Conservation (phyloP, 768 basidiomycete species). For the Atractiella rhizophila region DNA sequence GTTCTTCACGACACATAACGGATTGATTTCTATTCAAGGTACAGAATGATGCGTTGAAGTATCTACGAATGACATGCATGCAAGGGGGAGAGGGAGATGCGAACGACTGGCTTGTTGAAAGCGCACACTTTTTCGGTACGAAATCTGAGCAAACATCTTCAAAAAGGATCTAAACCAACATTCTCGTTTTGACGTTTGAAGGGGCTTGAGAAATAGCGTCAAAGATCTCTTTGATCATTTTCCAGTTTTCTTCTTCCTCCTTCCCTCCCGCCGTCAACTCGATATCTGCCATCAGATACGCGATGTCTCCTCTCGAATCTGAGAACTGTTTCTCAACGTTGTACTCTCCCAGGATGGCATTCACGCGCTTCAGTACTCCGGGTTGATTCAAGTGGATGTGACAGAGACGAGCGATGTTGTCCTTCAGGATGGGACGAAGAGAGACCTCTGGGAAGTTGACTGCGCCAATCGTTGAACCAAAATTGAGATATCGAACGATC, state of each 20-base stretch:
- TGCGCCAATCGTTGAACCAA: constrained; percentile 66
- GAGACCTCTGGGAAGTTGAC: constrained; percentile 99
- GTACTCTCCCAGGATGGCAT: constrained; percentile 75
- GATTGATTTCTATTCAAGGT: too few relatives aligned
- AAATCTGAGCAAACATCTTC: too few relatives aligned
- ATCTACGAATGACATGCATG: too few relatives aligned
- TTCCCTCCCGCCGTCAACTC: too few relatives aligned
- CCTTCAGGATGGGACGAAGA: constrained; percentile 68
- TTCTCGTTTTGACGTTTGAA: too few relatives aligned
- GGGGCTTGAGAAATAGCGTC: constrained; percentile 21
- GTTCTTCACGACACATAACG: too few relatives aligned
- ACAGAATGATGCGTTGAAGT: too few relatives aligned
- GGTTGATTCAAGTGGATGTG: constrained; percentile 82
- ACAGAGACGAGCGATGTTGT: constrained; percentile 64
- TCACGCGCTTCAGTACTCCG: constrained; percentile 80
- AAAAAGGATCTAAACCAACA: too few relatives aligned
- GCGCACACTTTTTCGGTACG: too few relatives aligned
- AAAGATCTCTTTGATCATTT: constrained; percentile 51
- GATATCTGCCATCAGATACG: constrained; percentile 94
- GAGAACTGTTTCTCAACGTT: constrained; percentile 99
- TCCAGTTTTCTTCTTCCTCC: constrained; percentile 59
- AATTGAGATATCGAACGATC: constrained; percentile 66
- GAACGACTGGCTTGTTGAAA: too few relatives aligned
- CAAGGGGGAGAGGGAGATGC: too few relatives aligned
- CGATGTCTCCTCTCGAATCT: constrained; percentile 79